phyloP scores from a whole-genome alignment of 768 basidiomycete genomes.

The Rhizopogon vinicolor region DNA sequence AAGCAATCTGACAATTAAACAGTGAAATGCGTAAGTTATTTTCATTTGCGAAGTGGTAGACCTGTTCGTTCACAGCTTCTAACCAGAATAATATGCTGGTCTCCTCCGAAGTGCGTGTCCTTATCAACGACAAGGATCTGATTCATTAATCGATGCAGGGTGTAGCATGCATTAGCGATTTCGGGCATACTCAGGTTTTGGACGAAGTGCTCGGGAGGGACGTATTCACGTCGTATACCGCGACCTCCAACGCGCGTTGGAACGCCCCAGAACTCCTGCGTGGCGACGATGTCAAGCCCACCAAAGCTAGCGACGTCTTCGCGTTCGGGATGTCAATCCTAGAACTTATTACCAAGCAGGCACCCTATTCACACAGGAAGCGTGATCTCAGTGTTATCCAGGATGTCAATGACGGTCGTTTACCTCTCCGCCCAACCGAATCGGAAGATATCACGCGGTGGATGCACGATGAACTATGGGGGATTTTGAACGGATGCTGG shows the following conservation, averaged over 20 bases:
- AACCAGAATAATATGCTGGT: constrained; percentile 56
- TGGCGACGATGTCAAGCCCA: constrained; percentile 36
- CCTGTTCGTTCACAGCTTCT: background rate
- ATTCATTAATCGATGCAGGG: constrained; percentile 28
- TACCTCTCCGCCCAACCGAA: constrained; percentile 41
- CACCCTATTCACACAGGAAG: constrained; percentile 46
- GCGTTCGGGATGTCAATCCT: constrained; percentile 59
- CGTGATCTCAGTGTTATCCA: constrained; percentile 48
- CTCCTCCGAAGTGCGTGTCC: constrained; percentile 36
- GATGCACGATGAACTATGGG: constrained; percentile 47
- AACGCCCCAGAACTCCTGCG: constrained; percentile 56
- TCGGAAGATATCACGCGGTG: constrained; percentile 25
- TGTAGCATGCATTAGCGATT: constrained; percentile 55
- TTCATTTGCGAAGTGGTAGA: background rate
- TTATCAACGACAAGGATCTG: background rate
- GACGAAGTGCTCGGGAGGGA: constrained; percentile 50
- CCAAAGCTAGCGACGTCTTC: constrained; percentile 48
- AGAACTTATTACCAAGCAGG: constrained; percentile 48
- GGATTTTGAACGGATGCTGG: constrained; percentile 44
- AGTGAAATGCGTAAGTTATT: constrained; percentile 57
- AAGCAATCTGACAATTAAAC: background rate
- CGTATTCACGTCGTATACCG: constrained; percentile 42
- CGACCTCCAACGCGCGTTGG: constrained; percentile 49
- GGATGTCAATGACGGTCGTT: constrained; percentile 33
- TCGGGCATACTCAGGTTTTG: constrained; percentile 59